Percentiles rank a stretch among this genome's conserved stretches.
Conservation (phyloP, 2,329 filamentous ascomycete species). For the Beauveria sp. region DNA sequence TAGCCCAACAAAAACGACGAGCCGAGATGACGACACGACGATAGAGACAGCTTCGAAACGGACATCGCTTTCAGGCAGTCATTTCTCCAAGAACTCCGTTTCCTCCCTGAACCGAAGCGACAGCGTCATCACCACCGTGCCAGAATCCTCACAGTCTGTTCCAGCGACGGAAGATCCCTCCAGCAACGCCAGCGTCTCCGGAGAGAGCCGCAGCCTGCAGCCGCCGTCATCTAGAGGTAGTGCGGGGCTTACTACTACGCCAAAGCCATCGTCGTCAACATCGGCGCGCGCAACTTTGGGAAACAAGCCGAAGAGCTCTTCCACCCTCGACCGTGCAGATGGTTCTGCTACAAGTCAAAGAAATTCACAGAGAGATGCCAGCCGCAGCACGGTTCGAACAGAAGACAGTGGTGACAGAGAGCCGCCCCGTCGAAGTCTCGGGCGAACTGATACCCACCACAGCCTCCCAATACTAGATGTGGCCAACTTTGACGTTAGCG, state of each 20-base stretch:
- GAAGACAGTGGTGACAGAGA: slow-evolving; percentile 36
- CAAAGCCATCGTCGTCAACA: slow-evolving; percentile 32
- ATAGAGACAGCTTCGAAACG: slow-evolving; percentile 36
- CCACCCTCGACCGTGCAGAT: slow-evolving; percentile 36
- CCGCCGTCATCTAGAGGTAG: slow-evolving; percentile 38
- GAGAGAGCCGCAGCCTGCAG: slow-evolving; percentile 12
- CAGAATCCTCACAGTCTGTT: background rate
- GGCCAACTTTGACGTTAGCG: slow-evolving; percentile 31
- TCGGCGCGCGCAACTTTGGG: slow-evolving; percentile 31
- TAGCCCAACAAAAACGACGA: slow-evolving; percentile 34
- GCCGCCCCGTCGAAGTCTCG: slow-evolving; percentile 33
- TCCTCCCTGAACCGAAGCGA: slow-evolving; percentile 36
- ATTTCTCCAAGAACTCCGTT: slow-evolving; percentile 33
- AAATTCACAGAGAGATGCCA: slow-evolving; percentile 42
- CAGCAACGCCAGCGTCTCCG: slow-evolving; percentile 7
- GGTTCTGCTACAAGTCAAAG: slow-evolving; percentile 43
- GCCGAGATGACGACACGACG: slow-evolving; percentile 36
- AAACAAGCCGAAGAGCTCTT: slow-evolving; percentile 35
- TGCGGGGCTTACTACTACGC: slow-evolving; percentile 33
- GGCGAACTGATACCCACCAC: slow-evolving; percentile 33
- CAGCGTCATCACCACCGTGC: slow-evolving; percentile 21
- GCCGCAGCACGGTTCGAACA: slow-evolving; percentile 32
- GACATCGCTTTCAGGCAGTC: slow-evolving; percentile 32
- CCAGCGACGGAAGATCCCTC: background rate
- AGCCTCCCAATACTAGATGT: slow-evolving; percentile 28